Conservation (phyloP, 176 grass and related monocot genomes). For the Typha latifolia region DNA sequence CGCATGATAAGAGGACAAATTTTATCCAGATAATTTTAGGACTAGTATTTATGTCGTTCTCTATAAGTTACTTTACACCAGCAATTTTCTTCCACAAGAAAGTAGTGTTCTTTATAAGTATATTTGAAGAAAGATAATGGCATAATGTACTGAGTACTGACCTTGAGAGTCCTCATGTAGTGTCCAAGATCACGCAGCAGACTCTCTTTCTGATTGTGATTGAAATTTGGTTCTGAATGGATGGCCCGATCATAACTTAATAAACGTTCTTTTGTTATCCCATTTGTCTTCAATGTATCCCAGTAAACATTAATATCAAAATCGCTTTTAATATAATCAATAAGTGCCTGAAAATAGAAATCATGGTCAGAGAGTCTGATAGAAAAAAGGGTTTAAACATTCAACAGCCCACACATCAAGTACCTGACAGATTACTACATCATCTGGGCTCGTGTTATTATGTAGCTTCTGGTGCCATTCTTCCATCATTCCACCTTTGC, state of each 20-base stretch:
- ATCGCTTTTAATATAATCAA: constrained; percentile 85
- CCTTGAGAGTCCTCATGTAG: constrained; percentile 92
- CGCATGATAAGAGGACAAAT: not conserved
- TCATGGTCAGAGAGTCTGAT: constrained; percentile 19
- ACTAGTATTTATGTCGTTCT: not conserved
- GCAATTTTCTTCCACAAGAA: not conserved
- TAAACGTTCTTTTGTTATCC: constrained; percentile 83
- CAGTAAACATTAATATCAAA: constrained; percentile 84
- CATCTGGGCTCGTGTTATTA: constrained; percentile 98
- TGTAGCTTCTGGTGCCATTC: constrained; percentile 99
- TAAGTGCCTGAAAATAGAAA: constrained; percentile 57
- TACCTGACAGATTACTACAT: constrained; percentile 98
- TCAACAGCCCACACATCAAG: constrained; percentile 15
- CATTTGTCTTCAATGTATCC: constrained; percentile 87
- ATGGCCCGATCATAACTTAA: constrained; percentile 90
- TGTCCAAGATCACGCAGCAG: constrained; percentile 69
- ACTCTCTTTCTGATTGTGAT: constrained; percentile 70
- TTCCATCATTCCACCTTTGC: constrained; percentile 97
- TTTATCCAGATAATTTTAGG: not conserved
- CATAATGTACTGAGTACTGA: constrained; percentile 31
- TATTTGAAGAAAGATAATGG: not conserved
- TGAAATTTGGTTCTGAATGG: constrained; percentile 95
- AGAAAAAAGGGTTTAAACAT: constrained; percentile 13
- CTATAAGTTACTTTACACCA: not conserved
- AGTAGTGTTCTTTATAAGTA: not conserved